Percentiles rank a stretch among this genome's conserved stretches.
These are phyloP conservation scores for Tylopilus subfusipes DNA, from an alignment of 768 basidiomycete genomes.

Conservation along the genomic window DNA sequence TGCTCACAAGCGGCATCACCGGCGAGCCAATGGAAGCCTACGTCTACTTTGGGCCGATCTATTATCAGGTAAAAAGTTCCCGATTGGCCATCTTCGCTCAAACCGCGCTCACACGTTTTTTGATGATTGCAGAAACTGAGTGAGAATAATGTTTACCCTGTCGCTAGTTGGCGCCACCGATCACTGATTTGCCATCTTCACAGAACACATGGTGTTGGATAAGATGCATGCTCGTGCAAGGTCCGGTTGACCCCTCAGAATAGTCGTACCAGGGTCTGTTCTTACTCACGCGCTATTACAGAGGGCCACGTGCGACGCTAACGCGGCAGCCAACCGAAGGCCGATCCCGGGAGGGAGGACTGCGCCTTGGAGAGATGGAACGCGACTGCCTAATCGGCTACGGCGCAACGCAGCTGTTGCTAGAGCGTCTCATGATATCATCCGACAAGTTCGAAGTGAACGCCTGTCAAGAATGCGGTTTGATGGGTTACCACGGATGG, in stretches of 20 bases:
- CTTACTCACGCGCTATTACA: conserved; percentile 31
- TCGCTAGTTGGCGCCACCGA: neutral
- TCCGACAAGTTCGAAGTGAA: conserved; percentile 98
- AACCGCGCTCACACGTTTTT: conserved; percentile 1
- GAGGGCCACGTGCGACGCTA: conserved; percentile 92
- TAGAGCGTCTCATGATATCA: conserved; percentile 98
- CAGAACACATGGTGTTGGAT: conserved; percentile 99
- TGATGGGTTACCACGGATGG: conserved; percentile 95
- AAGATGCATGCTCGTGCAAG: conserved; percentile 99
- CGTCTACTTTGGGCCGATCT: conserved; percentile 98
- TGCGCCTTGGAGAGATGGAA: conserved; percentile 99
- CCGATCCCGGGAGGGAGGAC: conserved; percentile 93
- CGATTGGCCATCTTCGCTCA: conserved; percentile 4
- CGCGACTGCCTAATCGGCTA: conserved; percentile 97
- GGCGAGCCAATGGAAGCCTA: conserved; percentile 96
- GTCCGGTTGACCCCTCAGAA: conserved; percentile 38
- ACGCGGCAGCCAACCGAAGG: conserved; percentile 99
- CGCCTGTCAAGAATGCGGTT: conserved; percentile 90
- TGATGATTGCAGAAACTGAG: conserved; percentile 74
- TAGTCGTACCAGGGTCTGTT: neutral
- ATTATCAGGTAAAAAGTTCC: conserved; percentile 72
- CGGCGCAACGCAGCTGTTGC: conserved; percentile 93
- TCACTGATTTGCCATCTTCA: conserved; percentile 14
- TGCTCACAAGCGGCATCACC: conserved; percentile 97
- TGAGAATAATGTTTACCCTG: conserved; percentile 39